Evolutionary conservation across 2,329 filamentous ascomycete species (phyloP), one percentile per base, ranked within the genome.

Genomic region (Aspergillus pseudotamarii): DNA sequence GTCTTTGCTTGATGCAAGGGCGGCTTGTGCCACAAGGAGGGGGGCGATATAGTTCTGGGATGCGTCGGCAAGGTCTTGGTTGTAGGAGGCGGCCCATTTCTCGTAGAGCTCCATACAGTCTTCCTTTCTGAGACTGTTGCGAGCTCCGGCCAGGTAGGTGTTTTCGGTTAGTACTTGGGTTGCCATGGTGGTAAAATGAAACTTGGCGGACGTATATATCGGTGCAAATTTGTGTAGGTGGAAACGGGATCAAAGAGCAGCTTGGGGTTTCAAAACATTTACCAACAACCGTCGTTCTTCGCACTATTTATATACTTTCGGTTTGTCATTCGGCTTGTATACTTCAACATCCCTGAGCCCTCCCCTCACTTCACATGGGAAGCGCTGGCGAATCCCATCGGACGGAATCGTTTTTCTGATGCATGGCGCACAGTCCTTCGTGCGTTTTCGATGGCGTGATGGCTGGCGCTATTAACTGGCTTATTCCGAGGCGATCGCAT

Each of bases 41-140:
- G 81, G 82, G 2, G 78, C 79, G 14, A 79, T 79, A 61, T 82
- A 83, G 58, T 76, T 71, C 58, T 79, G 72, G 5, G 73, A 70
- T 9, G 60, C 73, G 26, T 74, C 71, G 34, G 72, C 69, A 55
- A 82, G 75, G 62, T 83, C 79, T 1, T 73, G 70, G 68, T 83
- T 76, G 69, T 83, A 82, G 6, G 76, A 76, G 21, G 70, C 65
- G n/a, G 81, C 80, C 81, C 81, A 83, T 67, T 82, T 73, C 58
- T 83, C 78, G 71, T 83, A 83, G 45, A 82, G 67, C 11, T 67
- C 66, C 63, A 75, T 76, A 55, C 77, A 78, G 51, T 81, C 78
- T 32, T 77, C 71, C 6, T 71, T 72, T 62, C 68, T 75, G 26
- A 68, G 70, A 38, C 72, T 72, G 16, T 72, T 73, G 45, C 80